A percentile compares a stretch with the other conserved stretches of the same genome.
Evolutionary conservation across 129 eudicot genomes (phyloP).

Genomic region (Flaveria trinervia): DNA sequence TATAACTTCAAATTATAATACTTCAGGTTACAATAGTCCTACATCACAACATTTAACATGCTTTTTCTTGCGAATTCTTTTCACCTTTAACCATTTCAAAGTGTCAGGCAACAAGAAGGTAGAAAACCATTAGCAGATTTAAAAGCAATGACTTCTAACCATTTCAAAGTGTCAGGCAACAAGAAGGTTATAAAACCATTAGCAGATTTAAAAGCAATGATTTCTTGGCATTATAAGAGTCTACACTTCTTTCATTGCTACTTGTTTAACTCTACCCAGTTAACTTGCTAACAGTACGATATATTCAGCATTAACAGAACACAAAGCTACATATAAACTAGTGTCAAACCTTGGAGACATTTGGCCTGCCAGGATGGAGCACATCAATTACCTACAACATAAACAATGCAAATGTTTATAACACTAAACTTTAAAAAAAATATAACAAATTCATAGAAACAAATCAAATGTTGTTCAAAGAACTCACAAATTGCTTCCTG

Average conservation of each 20-base stretch:
- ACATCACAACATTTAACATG: not conserved
- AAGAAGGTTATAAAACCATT: not conserved
- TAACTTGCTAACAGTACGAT: not conserved
- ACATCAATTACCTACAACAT: constrained; percentile 68
- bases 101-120: not conserved
- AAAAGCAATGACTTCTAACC: not conserved
- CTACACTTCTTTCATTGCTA: not conserved
- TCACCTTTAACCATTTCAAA: not conserved
- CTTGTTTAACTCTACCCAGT: not conserved
- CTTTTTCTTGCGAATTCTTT: not conserved
- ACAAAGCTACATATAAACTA: not conserved
- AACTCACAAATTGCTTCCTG: constrained; percentile 77
- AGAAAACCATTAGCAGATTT: not conserved
- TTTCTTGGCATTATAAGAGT: too few relatives aligned
- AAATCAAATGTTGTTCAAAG: not conserved
- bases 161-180: not conserved
- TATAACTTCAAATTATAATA: too few relatives aligned
- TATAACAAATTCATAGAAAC: not conserved
- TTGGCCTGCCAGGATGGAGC: constrained; percentile 77
- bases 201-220: not conserved
- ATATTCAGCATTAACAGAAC: not conserved
- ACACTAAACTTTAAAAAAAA: not conserved
- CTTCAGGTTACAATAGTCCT: too few relatives aligned
- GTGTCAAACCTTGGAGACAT: constrained; percentile 70
- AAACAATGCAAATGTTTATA: not conserved